These are phyloP conservation scores for Malus asiatica DNA, from an alignment of 306 rosid genomes.

Conservation along the genomic window DNA sequence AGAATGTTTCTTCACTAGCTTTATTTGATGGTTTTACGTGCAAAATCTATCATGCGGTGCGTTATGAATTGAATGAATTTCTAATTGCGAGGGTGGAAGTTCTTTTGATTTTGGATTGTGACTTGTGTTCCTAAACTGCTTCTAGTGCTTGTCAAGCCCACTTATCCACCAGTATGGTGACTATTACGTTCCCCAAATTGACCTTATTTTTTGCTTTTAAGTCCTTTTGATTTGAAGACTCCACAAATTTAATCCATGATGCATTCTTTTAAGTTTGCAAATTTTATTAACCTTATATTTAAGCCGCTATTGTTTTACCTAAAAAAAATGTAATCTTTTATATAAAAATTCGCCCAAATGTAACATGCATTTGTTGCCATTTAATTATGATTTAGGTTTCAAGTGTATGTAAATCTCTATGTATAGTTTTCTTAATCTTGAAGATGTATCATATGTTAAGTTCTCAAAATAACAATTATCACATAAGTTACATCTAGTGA, in stretches of 20 bases:
- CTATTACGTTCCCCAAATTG: neutral
- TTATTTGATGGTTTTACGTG: neutral
- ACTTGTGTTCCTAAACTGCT: neutral
- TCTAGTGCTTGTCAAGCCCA: neutral
- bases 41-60: neutral
- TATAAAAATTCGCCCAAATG: neutral
- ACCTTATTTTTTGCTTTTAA: neutral
- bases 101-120: neutral
- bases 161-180: neutral
- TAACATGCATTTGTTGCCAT: no score
- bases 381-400: neutral
- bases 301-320: neutral
- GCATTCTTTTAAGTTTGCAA: neutral
- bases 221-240: neutral
- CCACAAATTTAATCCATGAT: neutral
- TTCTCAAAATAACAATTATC: neutral
- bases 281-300: no score
- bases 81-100: neutral
- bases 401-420: neutral
- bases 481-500: no score
- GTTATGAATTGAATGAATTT: no score
- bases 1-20: no score
- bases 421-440: no score
- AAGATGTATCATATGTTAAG: neutral
- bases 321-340: neutral